These are phyloP conservation scores for Pestalotiopsis sp. DNA, from an alignment of 2,329 filamentous ascomycete species.

Conservation along the genomic window DNA sequence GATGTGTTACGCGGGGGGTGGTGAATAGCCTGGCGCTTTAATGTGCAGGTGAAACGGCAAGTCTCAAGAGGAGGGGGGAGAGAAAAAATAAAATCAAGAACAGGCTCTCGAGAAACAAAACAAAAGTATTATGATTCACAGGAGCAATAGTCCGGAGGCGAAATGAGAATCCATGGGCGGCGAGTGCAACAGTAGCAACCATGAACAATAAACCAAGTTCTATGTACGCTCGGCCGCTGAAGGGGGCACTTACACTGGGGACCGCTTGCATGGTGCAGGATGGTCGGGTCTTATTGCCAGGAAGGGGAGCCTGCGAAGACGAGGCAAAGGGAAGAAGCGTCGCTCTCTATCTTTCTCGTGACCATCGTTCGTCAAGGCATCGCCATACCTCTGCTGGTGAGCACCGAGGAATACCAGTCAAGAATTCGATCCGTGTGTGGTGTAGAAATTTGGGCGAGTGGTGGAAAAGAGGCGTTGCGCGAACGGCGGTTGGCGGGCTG, in stretches of 20 bases:
- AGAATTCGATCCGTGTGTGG: neutral
- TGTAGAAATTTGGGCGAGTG: neutral
- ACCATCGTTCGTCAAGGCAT: conserved; percentile 38
- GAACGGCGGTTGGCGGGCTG: neutral
- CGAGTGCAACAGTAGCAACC: neutral
- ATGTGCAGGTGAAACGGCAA: neutral
- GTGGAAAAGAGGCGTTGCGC: neutral
- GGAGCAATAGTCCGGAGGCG: neutral
- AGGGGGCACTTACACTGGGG: conserved; percentile 49
- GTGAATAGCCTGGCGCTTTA: neutral
- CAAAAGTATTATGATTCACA: neutral
- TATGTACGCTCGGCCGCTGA: conserved; percentile 5
- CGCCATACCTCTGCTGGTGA: conserved; percentile 20
- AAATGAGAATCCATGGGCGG: neutral
- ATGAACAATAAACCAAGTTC: neutral
- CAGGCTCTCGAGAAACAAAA: neutral
- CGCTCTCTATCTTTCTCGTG: conserved; percentile 29
- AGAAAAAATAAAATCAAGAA: neutral
- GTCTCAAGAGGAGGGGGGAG: neutral
- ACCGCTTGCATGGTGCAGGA: conserved; percentile 55
- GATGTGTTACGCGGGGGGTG: neutral
- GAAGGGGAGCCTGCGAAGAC: conserved; percentile 34
- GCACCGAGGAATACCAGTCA: conserved; percentile 24
- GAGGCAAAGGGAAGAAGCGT: conserved; percentile 29
- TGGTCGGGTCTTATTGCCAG: conserved; percentile 36